Percentiles rank a stretch among this genome's conserved stretches.
Evolutionary conservation across 2,329 filamentous ascomycete genomes (phyloP).

Genomic region (Colletotrichum agaves): DNA sequence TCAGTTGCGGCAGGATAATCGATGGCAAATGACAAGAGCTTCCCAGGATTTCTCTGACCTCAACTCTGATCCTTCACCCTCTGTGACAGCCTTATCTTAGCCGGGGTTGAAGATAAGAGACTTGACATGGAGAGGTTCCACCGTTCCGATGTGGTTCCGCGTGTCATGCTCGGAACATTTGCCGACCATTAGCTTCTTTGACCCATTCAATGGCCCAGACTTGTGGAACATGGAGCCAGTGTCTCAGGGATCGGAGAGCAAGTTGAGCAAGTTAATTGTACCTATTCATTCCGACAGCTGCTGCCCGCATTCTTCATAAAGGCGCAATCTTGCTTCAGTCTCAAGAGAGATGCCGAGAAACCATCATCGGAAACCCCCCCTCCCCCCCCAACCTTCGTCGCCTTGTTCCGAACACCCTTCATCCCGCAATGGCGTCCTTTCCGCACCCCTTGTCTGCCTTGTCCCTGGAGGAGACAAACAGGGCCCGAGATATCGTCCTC

Average conservation of each 20-base stretch:
- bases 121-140: constrained; percentile 12
- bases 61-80: neutral
- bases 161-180: neutral
- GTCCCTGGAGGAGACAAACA: constrained; percentile 44
- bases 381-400: neutral
- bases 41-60: neutral
- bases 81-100: constrained; percentile 8
- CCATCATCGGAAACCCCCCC: constrained; percentile 2
- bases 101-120: constrained; percentile 31
- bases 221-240: neutral
- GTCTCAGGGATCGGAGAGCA: constrained; percentile 1
- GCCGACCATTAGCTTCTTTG: constrained; percentile 12
- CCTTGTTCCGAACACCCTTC: constrained; percentile 16
- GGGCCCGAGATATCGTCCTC: constrained; percentile 49
- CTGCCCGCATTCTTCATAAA: constrained; percentile 17
- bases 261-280: neutral
- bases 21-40: constrained; percentile 17
- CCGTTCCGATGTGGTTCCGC: constrained; percentile 2
- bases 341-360: neutral
- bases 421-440: constrained; percentile 32
- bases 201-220: constrained; percentile 9
- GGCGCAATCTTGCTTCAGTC: neutral
- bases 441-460: constrained; percentile 49
- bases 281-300: constrained; percentile 1
- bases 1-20: constrained; percentile 20